Conservation (phyloP, 2,329 filamentous ascomycete species). For the Aspergillus jensenii region DNA sequence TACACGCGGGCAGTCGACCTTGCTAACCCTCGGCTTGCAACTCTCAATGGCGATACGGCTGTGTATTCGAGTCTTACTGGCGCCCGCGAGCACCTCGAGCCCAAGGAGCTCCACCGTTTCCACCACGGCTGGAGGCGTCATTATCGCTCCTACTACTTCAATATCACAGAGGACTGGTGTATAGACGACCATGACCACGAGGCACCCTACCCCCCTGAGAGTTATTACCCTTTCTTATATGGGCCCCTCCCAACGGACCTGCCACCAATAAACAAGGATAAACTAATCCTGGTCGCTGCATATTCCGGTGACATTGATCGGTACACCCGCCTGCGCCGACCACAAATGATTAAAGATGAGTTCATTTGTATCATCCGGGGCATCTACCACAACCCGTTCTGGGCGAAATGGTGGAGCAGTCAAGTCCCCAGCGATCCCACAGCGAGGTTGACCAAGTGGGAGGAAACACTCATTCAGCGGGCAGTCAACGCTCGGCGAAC, state of each 20-base stretch:
- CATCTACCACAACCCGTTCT: conserved; percentile 40
- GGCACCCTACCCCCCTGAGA: too few species aligned
- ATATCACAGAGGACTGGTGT: background rate
- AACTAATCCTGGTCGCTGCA: conserved; percentile 40
- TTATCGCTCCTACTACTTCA: background rate
- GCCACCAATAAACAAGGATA: conserved; percentile 38
- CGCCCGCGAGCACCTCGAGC: background rate
- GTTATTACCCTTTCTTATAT: too few species aligned
- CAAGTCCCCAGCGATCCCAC: background rate
- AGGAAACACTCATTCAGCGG: background rate
- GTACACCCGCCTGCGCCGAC: conserved; percentile 37
- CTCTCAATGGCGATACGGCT: conserved; percentile 15
- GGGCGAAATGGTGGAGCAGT: conserved; percentile 34
- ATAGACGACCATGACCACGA: conserved; percentile 7
- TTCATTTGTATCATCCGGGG: conserved; percentile 30
- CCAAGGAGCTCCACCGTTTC: background rate
- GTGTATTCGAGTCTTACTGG: too few species aligned
- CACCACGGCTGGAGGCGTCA: background rate
- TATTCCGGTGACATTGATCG: conserved; percentile 43
- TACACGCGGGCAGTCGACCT: conserved; percentile 14
- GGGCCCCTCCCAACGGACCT: conserved; percentile 35
- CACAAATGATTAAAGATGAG: conserved; percentile 26
- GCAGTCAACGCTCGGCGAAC: conserved; percentile 2
- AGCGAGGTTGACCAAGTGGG: background rate
- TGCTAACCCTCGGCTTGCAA: conserved; percentile 6